Evolutionary conservation across 2,329 filamentous ascomycete species (phyloP), one percentile per base, ranked within the genome.

Genomic region (Phialocephala sp.): DNA sequence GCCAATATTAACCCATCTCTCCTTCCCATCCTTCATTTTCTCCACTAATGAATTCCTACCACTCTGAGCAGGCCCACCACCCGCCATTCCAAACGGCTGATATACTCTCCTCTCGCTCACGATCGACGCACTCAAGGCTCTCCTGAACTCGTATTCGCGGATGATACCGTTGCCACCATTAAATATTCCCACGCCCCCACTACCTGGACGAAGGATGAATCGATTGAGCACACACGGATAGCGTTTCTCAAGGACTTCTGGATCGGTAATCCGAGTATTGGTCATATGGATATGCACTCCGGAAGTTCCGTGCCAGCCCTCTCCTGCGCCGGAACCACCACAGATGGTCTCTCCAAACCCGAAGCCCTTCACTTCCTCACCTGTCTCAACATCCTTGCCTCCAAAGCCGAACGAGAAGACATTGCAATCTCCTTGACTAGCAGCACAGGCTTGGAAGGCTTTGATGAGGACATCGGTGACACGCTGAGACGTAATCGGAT

Each of bases 201-300:
- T 89, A 0, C 85, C 87, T 0, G 78, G 69, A 0, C 91, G 80
- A 11, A 94, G 79, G 12, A 83, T 82, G 76, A 93, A 94, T 69
- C 90, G 84, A 3, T 88, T 83, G 35, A 94, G 79, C 1, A 94
- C 77, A 2, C 92, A 89, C 0, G 91, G 91, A 72, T 93, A 93
- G 8, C 91, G 80, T 41, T 89, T 83, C 79, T 94, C 91, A 68
- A 94, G 90, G 18, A 93, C 85, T 75, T 94, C 91, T 0, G 89
- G 83, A 74, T 94, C 91, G 0, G 91, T 93, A 73, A 93, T 94
- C n/a, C 91, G 84, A 1, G 91, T 94, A 77, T 94, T 94, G 8
- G 91, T 94, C 89, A 93, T 93, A 78, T 94, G 90, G 1, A 87
- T 89, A 75, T 94, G 91, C n/a, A 94, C 90, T 32, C 90, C 91